Conservation (phyloP, 257 asterid species). For the Nyctanthes arbortristis region DNA sequence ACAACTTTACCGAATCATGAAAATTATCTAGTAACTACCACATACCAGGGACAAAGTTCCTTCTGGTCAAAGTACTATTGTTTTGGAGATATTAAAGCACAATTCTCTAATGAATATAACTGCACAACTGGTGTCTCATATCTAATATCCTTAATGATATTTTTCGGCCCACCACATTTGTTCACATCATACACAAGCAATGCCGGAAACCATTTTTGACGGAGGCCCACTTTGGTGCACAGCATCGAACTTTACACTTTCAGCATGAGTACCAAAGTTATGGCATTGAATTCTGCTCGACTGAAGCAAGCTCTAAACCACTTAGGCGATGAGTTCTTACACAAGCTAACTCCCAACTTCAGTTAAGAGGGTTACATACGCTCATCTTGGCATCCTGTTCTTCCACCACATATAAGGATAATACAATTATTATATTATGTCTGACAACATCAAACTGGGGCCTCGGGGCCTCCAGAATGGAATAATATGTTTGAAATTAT, state of each 20-base stretch:
- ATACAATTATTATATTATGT: not conserved
- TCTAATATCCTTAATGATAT: not conserved
- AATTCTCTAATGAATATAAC: not conserved
- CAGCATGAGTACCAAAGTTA: not conserved
- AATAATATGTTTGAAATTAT: not conserved
- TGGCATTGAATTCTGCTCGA: not conserved
- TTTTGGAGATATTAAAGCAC: not conserved
- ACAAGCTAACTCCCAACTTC: not conserved
- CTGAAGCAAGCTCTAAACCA: too few relatives aligned
- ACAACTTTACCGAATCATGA: not conserved
- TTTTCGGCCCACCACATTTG: not conserved
- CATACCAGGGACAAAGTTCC: not conserved
- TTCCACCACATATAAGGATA: not conserved
- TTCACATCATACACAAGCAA: not conserved
- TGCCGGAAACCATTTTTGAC: not conserved
- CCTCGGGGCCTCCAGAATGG: not conserved
- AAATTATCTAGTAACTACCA: not conserved
- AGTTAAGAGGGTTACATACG: not conserved
- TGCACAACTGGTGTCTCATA: not conserved
- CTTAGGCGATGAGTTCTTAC: not conserved
- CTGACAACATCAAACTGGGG: not conserved
- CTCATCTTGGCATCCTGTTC: not conserved
- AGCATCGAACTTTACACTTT: not conserved
- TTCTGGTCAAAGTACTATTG: not conserved
- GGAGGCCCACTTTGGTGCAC: not conserved